phyloP scores from a whole-genome alignment of 1,284 basidiomycete species.

The Trichosporon coremiiforme region DNA sequence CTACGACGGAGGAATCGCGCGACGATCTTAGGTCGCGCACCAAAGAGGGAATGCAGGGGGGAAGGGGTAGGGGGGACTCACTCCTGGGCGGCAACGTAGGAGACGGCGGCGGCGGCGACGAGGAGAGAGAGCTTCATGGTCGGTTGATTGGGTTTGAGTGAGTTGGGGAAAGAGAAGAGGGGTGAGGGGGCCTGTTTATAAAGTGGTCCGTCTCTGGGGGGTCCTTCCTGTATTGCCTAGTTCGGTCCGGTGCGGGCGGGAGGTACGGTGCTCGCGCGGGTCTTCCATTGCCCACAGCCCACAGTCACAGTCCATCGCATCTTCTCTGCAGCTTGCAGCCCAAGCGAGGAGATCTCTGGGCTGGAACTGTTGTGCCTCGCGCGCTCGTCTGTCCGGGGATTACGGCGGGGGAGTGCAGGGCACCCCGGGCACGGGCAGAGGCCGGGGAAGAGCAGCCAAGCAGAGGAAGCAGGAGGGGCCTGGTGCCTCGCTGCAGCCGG shows the following conservation, averaged over 20 bases:
- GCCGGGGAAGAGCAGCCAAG: not conserved
- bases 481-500: slow-evolving; percentile 7
- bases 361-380: slow-evolving; percentile 2
- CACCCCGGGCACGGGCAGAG: not conserved
- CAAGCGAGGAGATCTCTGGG: slow-evolving; percentile 4
- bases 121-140: slow-evolving; percentile 26
- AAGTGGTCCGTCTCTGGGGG: not conserved
- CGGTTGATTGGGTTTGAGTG: slow-evolving; percentile 4
- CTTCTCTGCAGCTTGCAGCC: not conserved
- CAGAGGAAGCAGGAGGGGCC: not conserved
- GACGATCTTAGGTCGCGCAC: not conserved
- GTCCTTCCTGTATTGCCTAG: not conserved
- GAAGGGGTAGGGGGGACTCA: slow-evolving; percentile 6
- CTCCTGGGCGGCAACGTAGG: slow-evolving; percentile 25
- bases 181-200: slow-evolving; percentile 14
- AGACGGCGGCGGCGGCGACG: slow-evolving; percentile 19
- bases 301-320: no score
- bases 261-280: slow-evolving; percentile 6
- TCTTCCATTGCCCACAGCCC: not conserved
- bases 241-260: slow-evolving; percentile 6
- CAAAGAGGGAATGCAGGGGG: not conserved
- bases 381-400: slow-evolving; percentile 9
- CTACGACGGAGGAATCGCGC: not conserved
- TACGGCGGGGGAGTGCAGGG: not conserved
- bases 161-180: slow-evolving; percentile 4